Evolutionary conservation across 805 yeast species (phyloP).

Genomic region (Yamadazyma ubonensis): DNA sequence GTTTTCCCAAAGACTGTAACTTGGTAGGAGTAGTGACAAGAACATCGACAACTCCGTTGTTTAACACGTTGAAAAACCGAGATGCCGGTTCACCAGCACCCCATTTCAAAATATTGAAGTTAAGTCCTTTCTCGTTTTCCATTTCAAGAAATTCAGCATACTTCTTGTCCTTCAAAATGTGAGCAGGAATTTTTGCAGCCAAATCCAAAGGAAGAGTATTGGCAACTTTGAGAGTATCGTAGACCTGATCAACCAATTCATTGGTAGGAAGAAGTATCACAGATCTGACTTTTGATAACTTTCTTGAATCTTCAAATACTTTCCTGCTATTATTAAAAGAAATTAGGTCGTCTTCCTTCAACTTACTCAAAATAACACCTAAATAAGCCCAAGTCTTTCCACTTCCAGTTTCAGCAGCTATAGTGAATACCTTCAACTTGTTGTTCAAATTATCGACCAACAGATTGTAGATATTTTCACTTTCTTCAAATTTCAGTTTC

Average conservation of each 20-base stretch:
- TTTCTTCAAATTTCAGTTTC: conserved; percentile 20
- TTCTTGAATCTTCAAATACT: conserved; percentile 23
- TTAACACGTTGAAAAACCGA: conserved; percentile 48
- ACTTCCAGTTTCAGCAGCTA: conserved; percentile 97
- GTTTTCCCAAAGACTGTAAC: conserved; percentile 41
- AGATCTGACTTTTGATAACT: conserved; percentile 51
- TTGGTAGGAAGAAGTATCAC: conserved; percentile 87
- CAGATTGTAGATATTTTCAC: conserved; percentile 25
- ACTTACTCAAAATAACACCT: conserved; percentile 67
- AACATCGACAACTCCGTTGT: conserved; percentile 61
- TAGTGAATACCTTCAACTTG: conserved; percentile 58
- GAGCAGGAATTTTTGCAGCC: conserved; percentile 19
- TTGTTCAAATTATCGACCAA: conserved; percentile 29
- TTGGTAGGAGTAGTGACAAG: conserved; percentile 86
- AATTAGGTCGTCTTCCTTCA: conserved; percentile 55
- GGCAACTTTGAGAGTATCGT: conserved; percentile 40
- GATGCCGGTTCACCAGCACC: conserved; percentile 56
- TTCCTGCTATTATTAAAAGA: conserved; percentile 19
- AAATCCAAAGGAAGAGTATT: conserved; percentile 23
- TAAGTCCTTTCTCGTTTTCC: conserved; percentile 30
- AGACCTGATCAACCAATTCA: conserved; percentile 83
- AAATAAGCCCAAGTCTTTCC: conserved; percentile 95
- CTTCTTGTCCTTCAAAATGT: conserved; percentile 14
- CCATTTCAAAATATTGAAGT: conserved; percentile 56
- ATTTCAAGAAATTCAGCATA: conserved; percentile 23